Conservation (phyloP, 306 rosid genomes). For the Carpinus fangiana region DNA sequence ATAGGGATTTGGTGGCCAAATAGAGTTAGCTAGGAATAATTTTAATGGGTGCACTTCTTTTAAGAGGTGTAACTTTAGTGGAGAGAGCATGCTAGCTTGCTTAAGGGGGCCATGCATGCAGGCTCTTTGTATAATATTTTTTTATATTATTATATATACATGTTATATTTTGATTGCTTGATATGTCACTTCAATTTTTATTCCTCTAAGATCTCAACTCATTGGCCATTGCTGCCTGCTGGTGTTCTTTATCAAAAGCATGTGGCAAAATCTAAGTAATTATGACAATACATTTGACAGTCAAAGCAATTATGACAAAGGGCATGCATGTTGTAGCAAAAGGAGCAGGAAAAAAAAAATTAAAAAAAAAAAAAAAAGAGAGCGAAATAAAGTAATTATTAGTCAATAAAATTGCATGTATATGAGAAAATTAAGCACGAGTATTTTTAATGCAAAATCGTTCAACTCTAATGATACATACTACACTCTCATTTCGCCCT, state of each 20-base stretch:
- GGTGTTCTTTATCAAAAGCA: background rate
- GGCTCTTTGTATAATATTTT: constrained; percentile 24
- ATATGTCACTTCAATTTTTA: background rate
- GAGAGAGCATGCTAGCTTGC: constrained; percentile 12
- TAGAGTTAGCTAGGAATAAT: constrained; percentile 33
- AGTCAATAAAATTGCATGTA: too few species aligned
- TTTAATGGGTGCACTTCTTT: constrained; percentile 31
- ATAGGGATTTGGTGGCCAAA: constrained; percentile 32
- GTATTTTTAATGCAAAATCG: too few species aligned
- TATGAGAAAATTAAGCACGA: too few species aligned
- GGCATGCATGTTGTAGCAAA: too few species aligned
- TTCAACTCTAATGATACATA: too few species aligned
- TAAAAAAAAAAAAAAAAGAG: too few species aligned
- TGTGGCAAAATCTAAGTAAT: background rate
- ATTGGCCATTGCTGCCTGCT: background rate
- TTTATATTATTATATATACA: constrained; percentile 13
- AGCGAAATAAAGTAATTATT: too few species aligned
- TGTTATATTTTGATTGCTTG: constrained; percentile 16
- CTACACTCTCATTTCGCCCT: too few species aligned
- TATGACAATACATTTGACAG: too few species aligned
- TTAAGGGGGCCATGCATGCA: constrained; percentile 11
- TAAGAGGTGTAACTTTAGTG: constrained; percentile 14
- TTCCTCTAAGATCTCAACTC: background rate
- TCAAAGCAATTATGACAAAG: too few species aligned
- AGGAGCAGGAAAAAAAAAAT: too few species aligned